A percentile compares a stretch with the other conserved stretches of the same genome.
Evolutionary conservation across 768 basidiomycete species (phyloP).

Genomic region (Chlorophyllum brunneum): DNA sequence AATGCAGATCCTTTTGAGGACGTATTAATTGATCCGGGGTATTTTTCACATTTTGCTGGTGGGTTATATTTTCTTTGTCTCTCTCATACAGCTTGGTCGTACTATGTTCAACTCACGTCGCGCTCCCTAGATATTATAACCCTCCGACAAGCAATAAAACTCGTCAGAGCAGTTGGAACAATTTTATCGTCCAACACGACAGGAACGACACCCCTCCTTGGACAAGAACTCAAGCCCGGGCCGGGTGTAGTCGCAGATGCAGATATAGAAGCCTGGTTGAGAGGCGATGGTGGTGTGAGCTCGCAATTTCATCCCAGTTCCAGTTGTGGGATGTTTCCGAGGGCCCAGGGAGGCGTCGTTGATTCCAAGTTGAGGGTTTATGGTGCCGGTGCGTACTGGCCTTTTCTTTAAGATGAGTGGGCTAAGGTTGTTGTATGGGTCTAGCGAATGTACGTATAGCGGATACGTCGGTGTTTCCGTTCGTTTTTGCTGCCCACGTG

Average conservation of each 20-base stretch:
- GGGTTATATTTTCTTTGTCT: conserved; percentile 6
- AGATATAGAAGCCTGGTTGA: conserved; percentile 49
- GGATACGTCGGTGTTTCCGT: conserved; percentile 54
- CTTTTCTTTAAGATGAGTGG: not conserved
- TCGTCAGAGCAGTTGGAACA: conserved; percentile 49
- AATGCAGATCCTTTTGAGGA: conserved; percentile 56
- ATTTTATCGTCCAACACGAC: not conserved
- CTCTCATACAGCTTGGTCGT: not conserved
- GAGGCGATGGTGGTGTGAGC: conserved; percentile 26
- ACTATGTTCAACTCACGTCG: not conserved
- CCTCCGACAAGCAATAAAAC: conserved; percentile 56
- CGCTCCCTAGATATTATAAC: conserved; percentile 36
- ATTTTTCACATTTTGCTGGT: conserved; percentile 55
- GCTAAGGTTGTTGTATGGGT: not conserved
- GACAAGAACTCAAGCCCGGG: conserved; percentile 22
- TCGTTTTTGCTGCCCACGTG: conserved; percentile 33
- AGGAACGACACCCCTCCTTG: conserved; percentile 42
- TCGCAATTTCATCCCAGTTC: conserved; percentile 57
- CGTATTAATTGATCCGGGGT: conserved; percentile 63
- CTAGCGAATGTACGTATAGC: conserved; percentile 53
- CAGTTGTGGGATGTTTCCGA: conserved; percentile 29
- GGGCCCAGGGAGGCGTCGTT: conserved; percentile 27
- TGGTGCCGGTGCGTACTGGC: conserved; percentile 21
- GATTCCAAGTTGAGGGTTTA: conserved; percentile 26
- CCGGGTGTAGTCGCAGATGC: conserved; percentile 45